Evolutionary conservation across 768 basidiomycete genomes (phyloP).

Genomic region (Pulveroboletus sp.): DNA sequence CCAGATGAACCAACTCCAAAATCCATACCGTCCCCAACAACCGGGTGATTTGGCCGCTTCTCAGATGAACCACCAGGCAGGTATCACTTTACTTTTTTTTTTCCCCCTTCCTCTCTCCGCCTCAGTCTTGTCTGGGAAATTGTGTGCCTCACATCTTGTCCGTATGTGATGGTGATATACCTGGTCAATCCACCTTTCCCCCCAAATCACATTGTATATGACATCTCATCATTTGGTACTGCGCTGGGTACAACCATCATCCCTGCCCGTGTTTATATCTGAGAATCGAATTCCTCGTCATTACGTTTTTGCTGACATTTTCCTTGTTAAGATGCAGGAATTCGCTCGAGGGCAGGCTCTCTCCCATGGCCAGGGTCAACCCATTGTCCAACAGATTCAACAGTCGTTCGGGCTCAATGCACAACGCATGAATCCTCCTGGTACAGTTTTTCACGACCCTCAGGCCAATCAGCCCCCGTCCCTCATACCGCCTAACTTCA

Average conservation of each 20-base stretch:
- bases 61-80: slow-evolving; percentile 45
- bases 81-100: slow-evolving; percentile 26
- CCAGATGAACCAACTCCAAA: slow-evolving; percentile 40
- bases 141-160: slow-evolving; percentile 6
- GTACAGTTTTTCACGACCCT: slow-evolving; percentile 35
- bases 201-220: slow-evolving; percentile 4
- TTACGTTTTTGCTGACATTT: slow-evolving; percentile 23
- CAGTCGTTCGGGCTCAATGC: slow-evolving; percentile 38
- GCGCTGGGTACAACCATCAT: background rate
- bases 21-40: slow-evolving; percentile 40
- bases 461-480: slow-evolving; percentile 26
- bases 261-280: slow-evolving; percentile 5
- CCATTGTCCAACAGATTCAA: slow-evolving; percentile 36
- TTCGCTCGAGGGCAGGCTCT: slow-evolving; percentile 39
- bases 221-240: slow-evolving; percentile 12
- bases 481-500: slow-evolving; percentile 36
- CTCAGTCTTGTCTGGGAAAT: slow-evolving; percentile 14
- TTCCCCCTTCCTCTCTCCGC: background rate
- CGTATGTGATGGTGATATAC: slow-evolving; percentile 11
- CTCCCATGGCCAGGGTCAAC: slow-evolving; percentile 38
- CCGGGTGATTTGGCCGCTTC: slow-evolving; percentile 36
- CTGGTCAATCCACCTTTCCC: slow-evolving; percentile 18
- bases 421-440: slow-evolving; percentile 36
- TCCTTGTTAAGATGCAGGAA: slow-evolving; percentile 39
- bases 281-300: slow-evolving; percentile 5